phyloP scores from a whole-genome alignment of 164 flowering plant species.

The Vitis rotundifolia region DNA sequence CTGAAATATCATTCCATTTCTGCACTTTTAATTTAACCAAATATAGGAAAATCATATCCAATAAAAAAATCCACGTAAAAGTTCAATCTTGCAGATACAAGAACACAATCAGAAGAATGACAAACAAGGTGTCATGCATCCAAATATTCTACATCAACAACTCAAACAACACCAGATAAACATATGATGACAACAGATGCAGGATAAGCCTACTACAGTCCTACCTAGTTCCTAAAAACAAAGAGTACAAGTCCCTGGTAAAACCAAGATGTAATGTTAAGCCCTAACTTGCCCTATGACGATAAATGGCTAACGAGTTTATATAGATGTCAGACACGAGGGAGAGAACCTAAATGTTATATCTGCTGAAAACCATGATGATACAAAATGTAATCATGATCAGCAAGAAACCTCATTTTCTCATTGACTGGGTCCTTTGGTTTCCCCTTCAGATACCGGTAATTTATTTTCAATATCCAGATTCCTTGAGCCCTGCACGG shows the following conservation, averaged over 20 bases:
- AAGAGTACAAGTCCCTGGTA: too few relatives aligned
- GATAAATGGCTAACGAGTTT: too few relatives aligned
- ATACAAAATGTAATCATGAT: not conserved
- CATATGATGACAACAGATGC: not conserved
- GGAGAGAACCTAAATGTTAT: too few relatives aligned
- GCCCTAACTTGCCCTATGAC: too few relatives aligned
- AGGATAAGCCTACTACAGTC: not conserved
- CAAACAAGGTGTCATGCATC: constrained; percentile 9
- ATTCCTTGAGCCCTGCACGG: constrained; percentile 16
- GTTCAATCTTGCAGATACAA: constrained; percentile 5
- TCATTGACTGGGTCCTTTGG: constrained; percentile 30
- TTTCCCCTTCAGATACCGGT: constrained; percentile 27
- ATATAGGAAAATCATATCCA: not conserved
- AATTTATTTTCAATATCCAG: constrained; percentile 19
- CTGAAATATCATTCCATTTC: too few relatives aligned
- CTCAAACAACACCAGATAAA: constrained; percentile 1
- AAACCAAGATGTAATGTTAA: too few relatives aligned
- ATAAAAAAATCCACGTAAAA: not conserved
- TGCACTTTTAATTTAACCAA: not conserved
- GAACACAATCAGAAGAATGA: constrained; percentile 4
- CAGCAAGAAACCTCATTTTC: constrained; percentile 29
- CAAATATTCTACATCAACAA: constrained; percentile 6
- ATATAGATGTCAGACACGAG: too few relatives aligned
- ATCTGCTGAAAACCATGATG: too few relatives aligned
- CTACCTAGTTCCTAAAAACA: too few relatives aligned